Evolutionary conservation across 805 yeast genomes (phyloP).

Genomic region (Candida silvicultrix): DNA sequence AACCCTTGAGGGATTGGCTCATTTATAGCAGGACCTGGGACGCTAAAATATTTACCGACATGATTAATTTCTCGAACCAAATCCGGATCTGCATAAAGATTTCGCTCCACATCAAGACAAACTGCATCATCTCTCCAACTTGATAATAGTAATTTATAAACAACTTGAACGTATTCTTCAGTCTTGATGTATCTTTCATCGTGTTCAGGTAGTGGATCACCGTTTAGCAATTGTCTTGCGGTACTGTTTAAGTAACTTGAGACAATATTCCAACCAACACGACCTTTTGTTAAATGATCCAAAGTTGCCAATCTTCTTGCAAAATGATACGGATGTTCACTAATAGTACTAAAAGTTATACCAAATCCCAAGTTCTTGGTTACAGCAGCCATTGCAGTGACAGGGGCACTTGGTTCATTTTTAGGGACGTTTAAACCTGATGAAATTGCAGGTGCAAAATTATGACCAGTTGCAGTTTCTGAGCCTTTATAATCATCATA

Average conservation of each 20-base stretch:
- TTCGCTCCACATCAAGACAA: slow-evolving; percentile 11
- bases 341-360: slow-evolving; percentile 32
- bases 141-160: slow-evolving; percentile 28
- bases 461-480: neutral
- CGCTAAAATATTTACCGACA: slow-evolving; percentile 30
- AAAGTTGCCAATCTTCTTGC: slow-evolving; percentile 34
- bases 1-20: slow-evolving; percentile 34
- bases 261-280: slow-evolving; percentile 38
- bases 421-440: slow-evolving; percentile 20
- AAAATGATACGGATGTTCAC: slow-evolving; percentile 33
- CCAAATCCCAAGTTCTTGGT: slow-evolving; percentile 32
- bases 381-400: slow-evolving; percentile 34
- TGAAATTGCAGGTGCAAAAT: slow-evolving; percentile 8
- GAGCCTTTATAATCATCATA: slow-evolving; percentile 29
- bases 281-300: slow-evolving; percentile 34
- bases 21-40: slow-evolving; percentile 32
- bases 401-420: slow-evolving; percentile 30
- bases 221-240: slow-evolving; percentile 29
- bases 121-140: slow-evolving; percentile 33
- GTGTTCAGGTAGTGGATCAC: slow-evolving; percentile 29
- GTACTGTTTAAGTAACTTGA: slow-evolving; percentile 33
- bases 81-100: slow-evolving; percentile 27
- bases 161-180: slow-evolving; percentile 32
- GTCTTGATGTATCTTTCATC: slow-evolving; percentile 33
- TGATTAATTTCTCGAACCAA: slow-evolving; percentile 29